Base-by-base conservation (phyloP, 495 filamentous ascomycete genomes). In the Penicillium coprophilum region DNA sequence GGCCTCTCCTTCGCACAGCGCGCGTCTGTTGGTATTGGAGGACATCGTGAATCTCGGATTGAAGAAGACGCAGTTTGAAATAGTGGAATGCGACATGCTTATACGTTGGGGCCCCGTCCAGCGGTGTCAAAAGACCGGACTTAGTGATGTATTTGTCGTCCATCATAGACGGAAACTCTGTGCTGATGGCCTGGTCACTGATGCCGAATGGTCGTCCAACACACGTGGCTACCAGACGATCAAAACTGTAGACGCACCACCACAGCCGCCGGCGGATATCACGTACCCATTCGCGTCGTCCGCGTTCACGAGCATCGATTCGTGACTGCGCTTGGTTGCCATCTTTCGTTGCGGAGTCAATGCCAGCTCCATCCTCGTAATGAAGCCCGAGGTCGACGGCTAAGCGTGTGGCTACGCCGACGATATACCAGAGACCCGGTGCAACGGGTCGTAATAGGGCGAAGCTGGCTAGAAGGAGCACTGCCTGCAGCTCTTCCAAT, bases 211-310 rank as follows among this genome's bases (percentile, higher is more conserved):
- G 93, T 36, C 93, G 81, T 40, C 93, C 93, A 34, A 97, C 93
- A 58, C 92, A 96, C 15, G 90, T 90, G 57, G 87, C 88, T 48
- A 96, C 93, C 20, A 97, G 84, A 27, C 93, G 85, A 67, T 97
- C 93, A 58, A 96, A 88, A 30, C 89, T 92, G 68, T 97, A 97
- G 1, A 90, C 89, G 73, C 91, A 96, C 93, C 93, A 97, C 91
- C 93, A 97, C 19, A 97, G 76, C 27, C 93, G 83, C 56, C 93
- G 82, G 46, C 92, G 85, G 36, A 96, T 77, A 67, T 97, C 93
- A 21, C 93, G 86, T 20, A 90, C 79, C 82, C 90, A 97, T 75
- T 96, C 86, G 45, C 90, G 79, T 15, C 89, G 82, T 15, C 92
- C 92, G 48, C 82, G 80, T 72, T 93, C 83, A 45, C 78, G 79